Conservation (phyloP, 768 basidiomycete species). For the Kwoniella dendrophila region DNA sequence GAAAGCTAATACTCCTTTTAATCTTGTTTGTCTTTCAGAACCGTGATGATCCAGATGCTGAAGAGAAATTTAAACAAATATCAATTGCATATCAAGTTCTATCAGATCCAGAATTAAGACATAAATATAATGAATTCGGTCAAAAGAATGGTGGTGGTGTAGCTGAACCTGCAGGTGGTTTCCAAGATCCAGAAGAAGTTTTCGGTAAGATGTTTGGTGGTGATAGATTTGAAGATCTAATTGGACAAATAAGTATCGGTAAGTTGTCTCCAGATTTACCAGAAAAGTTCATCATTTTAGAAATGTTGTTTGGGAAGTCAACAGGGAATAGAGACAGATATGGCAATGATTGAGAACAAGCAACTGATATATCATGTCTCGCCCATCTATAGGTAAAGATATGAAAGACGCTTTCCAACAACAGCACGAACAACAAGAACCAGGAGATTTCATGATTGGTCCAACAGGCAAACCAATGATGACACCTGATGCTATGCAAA, state of each 20-base stretch:
- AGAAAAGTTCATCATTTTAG: not conserved
- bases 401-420: slow-evolving; percentile 57
- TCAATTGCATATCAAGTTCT: slow-evolving; percentile 56
- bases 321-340: too few species aligned
- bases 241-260: slow-evolving; percentile 54
- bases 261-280: slow-evolving; percentile 12
- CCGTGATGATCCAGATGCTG: slow-evolving; percentile 53
- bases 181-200: slow-evolving; percentile 56
- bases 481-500: slow-evolving; percentile 49
- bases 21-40: slow-evolving; percentile 43
- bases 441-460: slow-evolving; percentile 40
- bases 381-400: slow-evolving; percentile 40
- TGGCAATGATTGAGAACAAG: not conserved
- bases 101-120: slow-evolving; percentile 53
- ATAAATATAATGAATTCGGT: slow-evolving; percentile 55
- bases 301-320: not conserved
- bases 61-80: slow-evolving; percentile 57
- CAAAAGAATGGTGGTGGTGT: slow-evolving; percentile 54
- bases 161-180: slow-evolving; percentile 54
- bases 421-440: slow-evolving; percentile 46
- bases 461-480: slow-evolving; percentile 47
- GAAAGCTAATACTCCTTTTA: not conserved
- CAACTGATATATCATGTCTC: not conserved
- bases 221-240: slow-evolving; percentile 51
- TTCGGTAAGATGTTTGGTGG: slow-evolving; percentile 57